These are phyloP conservation scores for Globisporangium iwayamae DNA, from an alignment of 352 stramenopile species.

Conservation along the genomic window DNA sequence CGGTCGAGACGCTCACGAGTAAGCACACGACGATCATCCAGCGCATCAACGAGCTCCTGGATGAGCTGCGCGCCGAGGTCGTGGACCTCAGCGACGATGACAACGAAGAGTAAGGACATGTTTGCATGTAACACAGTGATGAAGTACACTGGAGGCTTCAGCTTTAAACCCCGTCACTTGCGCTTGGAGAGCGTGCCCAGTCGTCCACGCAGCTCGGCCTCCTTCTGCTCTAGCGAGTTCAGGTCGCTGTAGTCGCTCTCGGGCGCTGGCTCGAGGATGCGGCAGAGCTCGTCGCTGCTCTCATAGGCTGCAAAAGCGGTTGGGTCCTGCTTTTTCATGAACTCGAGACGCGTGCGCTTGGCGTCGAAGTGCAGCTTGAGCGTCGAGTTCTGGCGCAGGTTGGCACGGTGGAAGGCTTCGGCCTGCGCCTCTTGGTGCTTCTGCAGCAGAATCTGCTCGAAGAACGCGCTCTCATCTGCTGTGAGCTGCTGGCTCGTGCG, in stretches of 20 bases:
- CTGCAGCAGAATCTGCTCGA: conserved; percentile 49
- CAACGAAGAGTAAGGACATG: not conserved
- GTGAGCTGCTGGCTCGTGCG: conserved; percentile 17
- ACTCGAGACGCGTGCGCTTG: conserved; percentile 67
- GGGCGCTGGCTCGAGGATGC: conserved; percentile 47
- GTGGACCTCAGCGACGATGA: conserved; percentile 38
- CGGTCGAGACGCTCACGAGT: conserved; percentile 39
- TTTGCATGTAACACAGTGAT: not conserved
- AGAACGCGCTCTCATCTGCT: conserved; percentile 40
- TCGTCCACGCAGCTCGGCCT: conserved; percentile 49
- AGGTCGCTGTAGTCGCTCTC: conserved; percentile 48
- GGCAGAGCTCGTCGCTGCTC: conserved; percentile 29
- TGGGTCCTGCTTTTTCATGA: conserved; percentile 63
- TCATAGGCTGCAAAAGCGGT: conserved; percentile 47
- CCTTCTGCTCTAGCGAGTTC: conserved; percentile 42
- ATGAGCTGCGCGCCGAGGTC: conserved; percentile 58
- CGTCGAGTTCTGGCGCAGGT: conserved; percentile 61
- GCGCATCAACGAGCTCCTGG: conserved; percentile 76
- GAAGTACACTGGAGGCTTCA: not conserved
- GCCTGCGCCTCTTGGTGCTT: conserved; percentile 70
- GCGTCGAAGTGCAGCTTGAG: conserved; percentile 73
- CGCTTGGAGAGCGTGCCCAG: conserved; percentile 43
- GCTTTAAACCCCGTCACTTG: conserved; percentile 1
- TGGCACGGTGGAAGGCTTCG: conserved; percentile 49
- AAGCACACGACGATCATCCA: conserved; percentile 67